A percentile compares a stretch with the other conserved stretches of the same genome.
phyloP scores from a whole-genome alignment of 2,329 filamentous ascomycete species.

The Botryosphaeria dothidea region DNA sequence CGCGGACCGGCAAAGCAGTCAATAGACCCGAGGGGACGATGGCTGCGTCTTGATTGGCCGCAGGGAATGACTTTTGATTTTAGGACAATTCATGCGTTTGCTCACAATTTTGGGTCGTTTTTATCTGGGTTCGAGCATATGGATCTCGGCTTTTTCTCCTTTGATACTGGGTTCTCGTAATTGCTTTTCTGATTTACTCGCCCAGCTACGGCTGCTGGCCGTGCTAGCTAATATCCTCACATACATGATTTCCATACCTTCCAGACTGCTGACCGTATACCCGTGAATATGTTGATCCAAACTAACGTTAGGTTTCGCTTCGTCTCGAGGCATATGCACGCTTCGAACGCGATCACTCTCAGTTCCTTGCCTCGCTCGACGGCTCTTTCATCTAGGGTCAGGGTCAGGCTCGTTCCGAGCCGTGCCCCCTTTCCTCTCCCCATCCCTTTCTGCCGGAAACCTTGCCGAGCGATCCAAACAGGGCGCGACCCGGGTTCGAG shows the following conservation, averaged over 20 bases:
- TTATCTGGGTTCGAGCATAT: slow-evolving; percentile 8
- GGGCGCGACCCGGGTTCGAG: background rate
- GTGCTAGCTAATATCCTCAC: slow-evolving; percentile 10
- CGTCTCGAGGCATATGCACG: background rate
- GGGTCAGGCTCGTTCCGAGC: background rate
- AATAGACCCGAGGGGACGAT: background rate
- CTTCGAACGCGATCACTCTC: background rate
- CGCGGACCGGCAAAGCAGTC: slow-evolving; percentile 8
- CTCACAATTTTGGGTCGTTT: slow-evolving; percentile 1
- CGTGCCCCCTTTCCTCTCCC: background rate
- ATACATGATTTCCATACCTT: slow-evolving; percentile 3
- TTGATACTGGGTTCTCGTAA: background rate
- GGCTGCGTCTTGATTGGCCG: slow-evolving; percentile 1
- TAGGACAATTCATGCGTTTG: slow-evolving; percentile 3
- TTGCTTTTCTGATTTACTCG: background rate
- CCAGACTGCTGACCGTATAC: background rate
- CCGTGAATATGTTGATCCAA: background rate
- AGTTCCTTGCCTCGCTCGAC: background rate
- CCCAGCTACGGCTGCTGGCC: slow-evolving; percentile 9
- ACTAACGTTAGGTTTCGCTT: background rate
- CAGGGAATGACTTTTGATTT: slow-evolving; percentile 11
- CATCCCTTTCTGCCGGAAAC: background rate
- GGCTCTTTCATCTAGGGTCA: background rate
- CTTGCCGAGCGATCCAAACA: background rate
- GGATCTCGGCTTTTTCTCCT: background rate